phyloP scores from a whole-genome alignment of 176 grass and related monocot species.

The Lolium multiflorum region DNA sequence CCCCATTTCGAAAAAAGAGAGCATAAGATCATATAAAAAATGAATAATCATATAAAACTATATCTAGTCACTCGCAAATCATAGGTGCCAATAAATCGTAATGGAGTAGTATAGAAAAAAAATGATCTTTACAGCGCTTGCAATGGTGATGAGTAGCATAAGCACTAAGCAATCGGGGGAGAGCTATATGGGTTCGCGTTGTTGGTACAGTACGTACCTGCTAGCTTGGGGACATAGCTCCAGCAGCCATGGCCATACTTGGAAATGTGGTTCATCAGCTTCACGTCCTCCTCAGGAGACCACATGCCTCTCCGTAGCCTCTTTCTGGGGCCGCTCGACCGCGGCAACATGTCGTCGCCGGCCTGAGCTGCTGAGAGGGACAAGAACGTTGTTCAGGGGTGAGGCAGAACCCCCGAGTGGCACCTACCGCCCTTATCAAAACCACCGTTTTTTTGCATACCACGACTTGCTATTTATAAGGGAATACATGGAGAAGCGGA shows the following conservation, averaged over 20 bases:
- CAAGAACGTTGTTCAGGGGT: not conserved
- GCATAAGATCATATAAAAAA: no score
- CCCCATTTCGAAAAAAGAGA: no score
- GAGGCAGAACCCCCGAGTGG: not conserved
- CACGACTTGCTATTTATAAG: not conserved
- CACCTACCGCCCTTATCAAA: not conserved
- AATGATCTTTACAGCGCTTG: not conserved
- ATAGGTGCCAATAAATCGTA: not conserved
- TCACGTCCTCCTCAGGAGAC: slow-evolving; percentile 74
- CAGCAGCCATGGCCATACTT: slow-evolving; percentile 67
- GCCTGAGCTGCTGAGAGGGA: not conserved
- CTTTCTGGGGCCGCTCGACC: slow-evolving; percentile 43
- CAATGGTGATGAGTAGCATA: not conserved
- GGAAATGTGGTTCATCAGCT: slow-evolving; percentile 64
- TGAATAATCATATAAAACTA: not conserved
- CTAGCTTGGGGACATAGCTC: slow-evolving; percentile 63
- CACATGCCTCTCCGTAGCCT: slow-evolving; percentile 66
- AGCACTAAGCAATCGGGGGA: no score
- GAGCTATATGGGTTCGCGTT: not conserved
- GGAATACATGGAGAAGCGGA: not conserved
- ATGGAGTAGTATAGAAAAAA: no score
- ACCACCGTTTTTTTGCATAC: not conserved
- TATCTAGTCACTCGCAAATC: not conserved
- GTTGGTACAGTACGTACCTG: slow-evolving; percentile 54
- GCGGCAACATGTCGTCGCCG: slow-evolving; percentile 51